phyloP scores from a whole-genome alignment of 2,329 filamentous ascomycete species.

The Alternaria alternata region DNA sequence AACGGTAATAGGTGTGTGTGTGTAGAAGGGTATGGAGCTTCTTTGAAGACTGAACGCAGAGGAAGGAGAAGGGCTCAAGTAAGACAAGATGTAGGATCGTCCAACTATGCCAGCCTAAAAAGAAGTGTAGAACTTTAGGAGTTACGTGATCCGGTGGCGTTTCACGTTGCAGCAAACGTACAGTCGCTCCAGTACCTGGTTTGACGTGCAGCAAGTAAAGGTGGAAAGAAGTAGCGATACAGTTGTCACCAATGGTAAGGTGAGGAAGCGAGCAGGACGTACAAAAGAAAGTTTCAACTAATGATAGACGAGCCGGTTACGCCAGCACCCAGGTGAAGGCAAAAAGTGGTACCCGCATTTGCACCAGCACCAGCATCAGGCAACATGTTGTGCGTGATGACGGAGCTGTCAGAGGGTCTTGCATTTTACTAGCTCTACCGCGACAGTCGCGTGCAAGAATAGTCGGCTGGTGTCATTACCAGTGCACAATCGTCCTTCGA shows the following conservation, averaged over 20 bases:
- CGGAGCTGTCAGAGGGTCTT: conserved; percentile 28
- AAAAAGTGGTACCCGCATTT: conserved; percentile 20
- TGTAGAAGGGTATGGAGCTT: background rate
- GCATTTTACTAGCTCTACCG: conserved; percentile 48
- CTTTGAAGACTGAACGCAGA: background rate
- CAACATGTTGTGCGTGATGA: conserved; percentile 34
- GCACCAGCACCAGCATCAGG: conserved; percentile 14
- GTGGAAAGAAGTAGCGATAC: conserved; percentile 19
- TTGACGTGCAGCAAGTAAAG: conserved; percentile 7
- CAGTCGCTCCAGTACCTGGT: conserved; percentile 2
- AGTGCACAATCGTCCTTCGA: conserved; percentile 16
- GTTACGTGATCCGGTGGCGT: conserved; percentile 9
- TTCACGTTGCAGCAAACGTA: conserved; percentile 8
- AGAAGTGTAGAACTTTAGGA: conserved; percentile 5
- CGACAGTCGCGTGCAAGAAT: conserved; percentile 45
- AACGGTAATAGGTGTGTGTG: background rate
- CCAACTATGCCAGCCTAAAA: background rate
- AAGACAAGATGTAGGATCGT: background rate
- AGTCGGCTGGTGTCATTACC: conserved; percentile 18
- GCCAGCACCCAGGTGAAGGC: conserved; percentile 21
- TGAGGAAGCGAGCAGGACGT: conserved; percentile 22
- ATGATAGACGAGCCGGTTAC: conserved; percentile 19
- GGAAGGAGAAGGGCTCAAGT: background rate
- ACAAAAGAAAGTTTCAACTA: conserved; percentile 29
- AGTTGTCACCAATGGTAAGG: conserved; percentile 18